These are phyloP conservation scores for Elongisporangium prolatum DNA, from an alignment of 352 stramenopile genomes.

Conservation along the genomic window DNA sequence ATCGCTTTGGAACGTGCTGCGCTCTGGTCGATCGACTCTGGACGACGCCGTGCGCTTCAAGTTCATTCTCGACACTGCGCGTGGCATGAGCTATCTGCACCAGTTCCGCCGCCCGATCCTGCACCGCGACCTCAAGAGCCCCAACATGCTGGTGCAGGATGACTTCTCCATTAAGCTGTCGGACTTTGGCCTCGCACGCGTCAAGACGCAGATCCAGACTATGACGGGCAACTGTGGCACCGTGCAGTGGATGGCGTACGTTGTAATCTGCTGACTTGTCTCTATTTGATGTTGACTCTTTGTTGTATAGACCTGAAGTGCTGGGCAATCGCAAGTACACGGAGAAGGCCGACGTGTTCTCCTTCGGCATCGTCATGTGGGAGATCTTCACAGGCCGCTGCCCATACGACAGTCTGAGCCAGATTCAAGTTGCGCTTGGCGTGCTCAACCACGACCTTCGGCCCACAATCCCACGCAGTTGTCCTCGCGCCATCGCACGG, in stretches of 20 bases:
- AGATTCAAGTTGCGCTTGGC: constrained; percentile 79
- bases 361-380: constrained; percentile 92
- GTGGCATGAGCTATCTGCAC: constrained; percentile 88
- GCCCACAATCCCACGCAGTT: constrained; percentile 51
- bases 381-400: constrained; percentile 89
- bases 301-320: constrained; percentile 62
- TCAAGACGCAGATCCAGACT: constrained; percentile 89
- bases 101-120: constrained; percentile 82
- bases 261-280: constrained; percentile 7
- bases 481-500: constrained; percentile 62
- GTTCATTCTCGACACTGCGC: constrained; percentile 72
- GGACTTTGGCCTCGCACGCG: constrained; percentile 88
- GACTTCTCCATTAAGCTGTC: constrained; percentile 89
- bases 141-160: constrained; percentile 84
- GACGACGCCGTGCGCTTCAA: constrained; percentile 37
- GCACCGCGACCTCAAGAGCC: constrained; percentile 88
- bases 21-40: constrained; percentile 34
- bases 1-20: constrained; percentile 92
- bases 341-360: constrained; percentile 92
- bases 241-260: constrained; percentile 85
- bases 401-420: constrained; percentile 88
- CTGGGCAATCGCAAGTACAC: constrained; percentile 90
- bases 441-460: constrained; percentile 79
- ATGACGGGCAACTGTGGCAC: constrained; percentile 92
- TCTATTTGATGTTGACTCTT: not conserved